phyloP scores from a whole-genome alignment of 345 rosid genomes.

The Corchorus olitorius region DNA sequence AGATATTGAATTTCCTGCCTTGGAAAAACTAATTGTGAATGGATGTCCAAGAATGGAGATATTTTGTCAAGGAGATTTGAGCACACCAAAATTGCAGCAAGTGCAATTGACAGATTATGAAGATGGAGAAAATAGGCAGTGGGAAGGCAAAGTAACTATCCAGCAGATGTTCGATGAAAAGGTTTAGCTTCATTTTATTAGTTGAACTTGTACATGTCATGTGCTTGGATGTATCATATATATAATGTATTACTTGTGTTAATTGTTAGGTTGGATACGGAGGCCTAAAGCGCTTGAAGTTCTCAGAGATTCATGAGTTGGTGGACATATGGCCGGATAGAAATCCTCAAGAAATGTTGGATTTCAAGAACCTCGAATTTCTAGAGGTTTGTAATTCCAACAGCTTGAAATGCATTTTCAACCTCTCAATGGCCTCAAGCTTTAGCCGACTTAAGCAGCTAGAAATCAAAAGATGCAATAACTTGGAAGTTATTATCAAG shows the following conservation, averaged over 20 bases:
- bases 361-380: not conserved
- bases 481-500: not conserved
- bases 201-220: too few relatives aligned
- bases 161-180: not conserved
- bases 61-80: not conserved
- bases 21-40: not conserved
- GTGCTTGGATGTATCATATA: too few relatives aligned
- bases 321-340: not conserved
- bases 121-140: too few relatives aligned
- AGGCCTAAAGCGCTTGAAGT: not conserved
- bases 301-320: not conserved
- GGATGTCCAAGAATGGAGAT: not conserved
- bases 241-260: too few relatives aligned
- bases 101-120: not conserved
- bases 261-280: not conserved
- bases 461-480: not conserved
- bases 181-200: not conserved
- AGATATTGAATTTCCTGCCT: not conserved
- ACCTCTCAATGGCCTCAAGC: not conserved
- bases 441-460: not conserved
- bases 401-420: not conserved
- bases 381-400: not conserved
- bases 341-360: not conserved
- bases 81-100: not conserved
- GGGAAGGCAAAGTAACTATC: too few relatives aligned